Conservation (phyloP, 108 stramenopile species). For the Cyclotella baltica region DNA sequence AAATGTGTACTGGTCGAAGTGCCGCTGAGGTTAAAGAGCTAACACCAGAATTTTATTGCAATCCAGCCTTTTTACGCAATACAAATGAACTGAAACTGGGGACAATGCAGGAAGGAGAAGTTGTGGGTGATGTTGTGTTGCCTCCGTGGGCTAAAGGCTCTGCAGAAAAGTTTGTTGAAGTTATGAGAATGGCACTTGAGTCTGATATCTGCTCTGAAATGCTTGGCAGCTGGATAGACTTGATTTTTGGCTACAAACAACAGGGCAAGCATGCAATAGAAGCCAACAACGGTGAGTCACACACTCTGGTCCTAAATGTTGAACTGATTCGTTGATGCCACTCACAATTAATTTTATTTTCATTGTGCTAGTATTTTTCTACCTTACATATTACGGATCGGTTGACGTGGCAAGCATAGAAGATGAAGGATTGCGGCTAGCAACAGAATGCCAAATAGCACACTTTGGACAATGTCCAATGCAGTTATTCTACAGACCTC, state of each 20-base stretch:
- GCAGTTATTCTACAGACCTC: conserved; percentile 71
- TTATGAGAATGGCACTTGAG: conserved; percentile 80
- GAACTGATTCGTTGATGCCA: too few species aligned
- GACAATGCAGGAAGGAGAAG: conserved; percentile 92
- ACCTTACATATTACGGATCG: conserved; percentile 97
- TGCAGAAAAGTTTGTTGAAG: conserved; percentile 90
- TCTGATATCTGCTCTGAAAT: conserved; percentile 82
- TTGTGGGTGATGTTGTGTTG: conserved; percentile 93
- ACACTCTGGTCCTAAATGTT: too few species aligned
- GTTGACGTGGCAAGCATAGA: conserved; percentile 96
- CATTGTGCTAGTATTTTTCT: conserved; percentile 89
- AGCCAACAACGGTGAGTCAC: conserved; percentile 74
- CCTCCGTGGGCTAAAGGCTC: conserved; percentile 98
- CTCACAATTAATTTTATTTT: too few species aligned
- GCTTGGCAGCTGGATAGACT: conserved; percentile 98
- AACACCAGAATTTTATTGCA: conserved; percentile 96
- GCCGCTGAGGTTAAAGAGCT: conserved; percentile 96
- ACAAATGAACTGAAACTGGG: conserved; percentile 93
- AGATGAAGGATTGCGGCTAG: conserved; percentile 87
- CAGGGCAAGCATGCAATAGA: conserved; percentile 94
- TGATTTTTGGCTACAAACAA: conserved; percentile 97
- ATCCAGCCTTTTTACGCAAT: conserved; percentile 92
- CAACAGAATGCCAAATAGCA: conserved; percentile 95
- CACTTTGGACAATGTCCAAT: conserved; percentile 99
- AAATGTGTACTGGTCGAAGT: conserved; percentile 88